Evolutionary conservation across 768 basidiomycete genomes (phyloP).

Genomic region (Exsudoporus frostii): DNA sequence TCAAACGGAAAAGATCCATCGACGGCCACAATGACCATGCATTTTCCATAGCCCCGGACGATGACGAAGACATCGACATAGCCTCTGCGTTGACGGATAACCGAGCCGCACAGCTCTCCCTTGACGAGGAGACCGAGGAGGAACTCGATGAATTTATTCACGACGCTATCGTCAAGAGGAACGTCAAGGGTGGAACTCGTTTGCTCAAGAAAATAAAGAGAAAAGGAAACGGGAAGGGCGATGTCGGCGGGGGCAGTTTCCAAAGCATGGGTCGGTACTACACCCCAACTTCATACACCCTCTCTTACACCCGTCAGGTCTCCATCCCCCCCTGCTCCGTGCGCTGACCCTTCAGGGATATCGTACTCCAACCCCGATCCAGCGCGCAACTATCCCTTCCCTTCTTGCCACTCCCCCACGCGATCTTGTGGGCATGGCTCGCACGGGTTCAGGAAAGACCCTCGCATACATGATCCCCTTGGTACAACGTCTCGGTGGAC

Average conservation of each 20-base stretch:
- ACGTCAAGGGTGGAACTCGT: slow-evolving; percentile 73
- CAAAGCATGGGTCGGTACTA: slow-evolving; percentile 83
- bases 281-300: neutral
- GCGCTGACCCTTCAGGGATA: slow-evolving; percentile 91
- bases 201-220: slow-evolving; percentile 76
- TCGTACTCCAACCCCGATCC: slow-evolving; percentile 94
- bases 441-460: slow-evolving; percentile 97
- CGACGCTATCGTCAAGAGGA: slow-evolving; percentile 65
- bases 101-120: neutral
- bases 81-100: slow-evolving; percentile 51
- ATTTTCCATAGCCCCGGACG: slow-evolving; percentile 1
- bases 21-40: neutral
- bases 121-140: slow-evolving; percentile 31
- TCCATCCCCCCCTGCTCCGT: slow-evolving; percentile 79
- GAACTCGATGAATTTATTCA: slow-evolving; percentile 64
- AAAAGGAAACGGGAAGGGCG: slow-evolving; percentile 68
- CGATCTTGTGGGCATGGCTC: slow-evolving; percentile 96
- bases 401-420: slow-evolving; percentile 81
- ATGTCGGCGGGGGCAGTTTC: slow-evolving; percentile 91
- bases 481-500: slow-evolving; percentile 78
- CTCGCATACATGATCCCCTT: slow-evolving; percentile 94
- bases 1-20: slow-evolving; percentile 32
- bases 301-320: slow-evolving; percentile 44
- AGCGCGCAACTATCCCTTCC: slow-evolving; percentile 83
- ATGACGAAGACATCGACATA: slow-evolving; percentile 57